Evolutionary conservation across 495 filamentous ascomycete species (phyloP), one percentile per base, ranked within the genome.

Genomic region (Pseudevernia furfuracea): DNA sequence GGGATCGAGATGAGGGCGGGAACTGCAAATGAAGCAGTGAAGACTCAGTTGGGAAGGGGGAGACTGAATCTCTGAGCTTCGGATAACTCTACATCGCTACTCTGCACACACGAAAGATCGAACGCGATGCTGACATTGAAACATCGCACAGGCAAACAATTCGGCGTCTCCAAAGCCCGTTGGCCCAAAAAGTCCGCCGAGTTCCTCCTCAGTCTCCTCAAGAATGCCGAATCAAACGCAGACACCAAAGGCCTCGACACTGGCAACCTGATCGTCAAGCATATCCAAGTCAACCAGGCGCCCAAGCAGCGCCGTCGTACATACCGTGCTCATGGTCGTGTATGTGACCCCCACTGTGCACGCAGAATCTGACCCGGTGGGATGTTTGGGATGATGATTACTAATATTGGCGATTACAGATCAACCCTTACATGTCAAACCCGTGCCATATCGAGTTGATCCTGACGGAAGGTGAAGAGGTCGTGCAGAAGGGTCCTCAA

Each of bases 201-300:
- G 84, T 96, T 94, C 86, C 85, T 99, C 66, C 85, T 96, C 77
- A 89, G 88, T 74, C 89, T 99, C 67, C 90, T 99, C 72, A 96
- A 92, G 85, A 99, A 99, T 80, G 94, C 94, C 64, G 94, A 97
- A 85, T 88, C 94, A 80, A 99, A 99, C 80, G 94, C 94, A 75
- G 95, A 97, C 72, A 89, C 90, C 79, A 97, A 97, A 85, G 94
- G 95, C 77, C 91, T 99, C 71, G 94, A 99, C 80, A 97, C 91
- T 72, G 85, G 86, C 81, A 95, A 92, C 82, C 84, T 99, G 68
- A 81, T 96, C 73, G 89, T 99, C 78, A 95, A 96, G 88, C 94
- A 96, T 85, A 97, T 99, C 81, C 94, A 97, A 81, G 95, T 97
- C 82, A 97, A 97, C 87, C 94, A 99, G 83, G 94, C 94, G 66